These are phyloP conservation scores for Botrytis fragariae DNA, from an alignment of 2,329 filamentous ascomycete species.

Conservation along the genomic window DNA sequence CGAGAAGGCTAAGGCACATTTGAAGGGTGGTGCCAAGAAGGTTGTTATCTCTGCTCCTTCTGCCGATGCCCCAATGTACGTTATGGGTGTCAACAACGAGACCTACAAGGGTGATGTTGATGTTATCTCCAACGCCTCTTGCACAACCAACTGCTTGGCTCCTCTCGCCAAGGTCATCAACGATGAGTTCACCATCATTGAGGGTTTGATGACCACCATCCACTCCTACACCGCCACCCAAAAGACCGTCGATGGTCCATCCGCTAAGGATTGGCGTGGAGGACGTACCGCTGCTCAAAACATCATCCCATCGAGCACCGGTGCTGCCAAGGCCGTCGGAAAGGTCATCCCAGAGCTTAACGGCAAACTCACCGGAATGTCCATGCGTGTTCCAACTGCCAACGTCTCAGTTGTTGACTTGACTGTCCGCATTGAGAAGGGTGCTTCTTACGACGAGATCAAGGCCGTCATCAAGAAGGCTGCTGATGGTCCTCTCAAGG, in stretches of 20 bases:
- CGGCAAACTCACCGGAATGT: slow-evolving; percentile 99
- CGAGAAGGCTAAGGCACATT: slow-evolving; percentile 91
- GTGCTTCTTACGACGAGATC: slow-evolving; percentile 84
- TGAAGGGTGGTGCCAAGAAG: slow-evolving; percentile 98
- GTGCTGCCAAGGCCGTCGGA: slow-evolving; percentile 99
- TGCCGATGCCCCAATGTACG: slow-evolving; percentile 98
- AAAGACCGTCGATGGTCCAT: slow-evolving; percentile 98
- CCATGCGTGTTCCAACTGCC: slow-evolving; percentile 97
- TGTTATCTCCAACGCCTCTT: slow-evolving; percentile 98
- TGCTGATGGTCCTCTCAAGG: slow-evolving; percentile 79
- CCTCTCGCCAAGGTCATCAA: slow-evolving; percentile 98
- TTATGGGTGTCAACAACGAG: slow-evolving; percentile 98
- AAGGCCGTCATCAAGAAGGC: slow-evolving; percentile 88
- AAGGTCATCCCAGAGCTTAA: slow-evolving; percentile 98
- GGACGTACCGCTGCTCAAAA: slow-evolving; percentile 98
- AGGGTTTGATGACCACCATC: slow-evolving; percentile 99
- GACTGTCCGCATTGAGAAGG: slow-evolving; percentile 91
- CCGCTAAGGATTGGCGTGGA: slow-evolving; percentile 98
- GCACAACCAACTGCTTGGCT: slow-evolving; percentile 99
- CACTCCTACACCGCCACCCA: slow-evolving; percentile 99
- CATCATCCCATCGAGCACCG: slow-evolving; percentile 99
- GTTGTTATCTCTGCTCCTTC: slow-evolving; percentile 91
- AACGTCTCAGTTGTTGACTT: slow-evolving; percentile 99
- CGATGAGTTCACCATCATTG: slow-evolving; percentile 96
- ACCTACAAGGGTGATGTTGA: slow-evolving; percentile 85